phyloP scores from a whole-genome alignment of 768 basidiomycete species.

The Tylopilus sp. region DNA sequence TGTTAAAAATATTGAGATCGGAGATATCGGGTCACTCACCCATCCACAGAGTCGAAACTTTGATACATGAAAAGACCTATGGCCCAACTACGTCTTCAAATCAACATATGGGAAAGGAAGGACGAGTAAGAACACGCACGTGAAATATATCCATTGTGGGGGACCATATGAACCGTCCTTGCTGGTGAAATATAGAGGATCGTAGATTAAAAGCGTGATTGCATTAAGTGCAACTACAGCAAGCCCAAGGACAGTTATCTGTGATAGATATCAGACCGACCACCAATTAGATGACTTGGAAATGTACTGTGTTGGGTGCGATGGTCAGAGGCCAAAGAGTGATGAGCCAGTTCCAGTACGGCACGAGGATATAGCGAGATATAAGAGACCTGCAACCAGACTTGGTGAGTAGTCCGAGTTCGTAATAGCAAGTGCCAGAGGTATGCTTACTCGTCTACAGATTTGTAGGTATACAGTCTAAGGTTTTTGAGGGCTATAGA shows the following conservation, averaged over 20 bases:
- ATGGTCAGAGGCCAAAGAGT: slow-evolving; percentile 81
- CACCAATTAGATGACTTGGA: background rate
- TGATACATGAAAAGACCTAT: slow-evolving; percentile 90
- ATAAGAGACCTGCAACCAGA: slow-evolving; percentile 57
- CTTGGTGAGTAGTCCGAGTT: background rate
- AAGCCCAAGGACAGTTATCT: slow-evolving; percentile 91
- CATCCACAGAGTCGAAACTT: slow-evolving; percentile 84
- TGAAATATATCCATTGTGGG: slow-evolving; percentile 89
- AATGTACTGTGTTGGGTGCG: slow-evolving; percentile 84
- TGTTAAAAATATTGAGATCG: slow-evolving; percentile 1
- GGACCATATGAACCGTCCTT: slow-evolving; percentile 58
- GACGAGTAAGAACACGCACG: slow-evolving; percentile 46
- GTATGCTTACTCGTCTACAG: slow-evolving; percentile 66
- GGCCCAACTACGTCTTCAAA: slow-evolving; percentile 60
- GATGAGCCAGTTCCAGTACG: slow-evolving; percentile 91
- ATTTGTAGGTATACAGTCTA: slow-evolving; percentile 75
- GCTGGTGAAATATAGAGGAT: slow-evolving; percentile 71
- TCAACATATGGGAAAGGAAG: background rate
- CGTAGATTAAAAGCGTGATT: slow-evolving; percentile 75
- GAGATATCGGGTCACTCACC: slow-evolving; percentile 41
- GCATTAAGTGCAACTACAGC: slow-evolving; percentile 82
- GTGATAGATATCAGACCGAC: background rate
- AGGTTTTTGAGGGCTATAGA: slow-evolving; percentile 67
- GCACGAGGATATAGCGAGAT: slow-evolving; percentile 72
- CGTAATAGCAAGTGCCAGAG: too few species aligned